These are phyloP conservation scores for Tricholoma terreum DNA, from an alignment of 768 basidiomycete genomes.

Conservation along the genomic window DNA sequence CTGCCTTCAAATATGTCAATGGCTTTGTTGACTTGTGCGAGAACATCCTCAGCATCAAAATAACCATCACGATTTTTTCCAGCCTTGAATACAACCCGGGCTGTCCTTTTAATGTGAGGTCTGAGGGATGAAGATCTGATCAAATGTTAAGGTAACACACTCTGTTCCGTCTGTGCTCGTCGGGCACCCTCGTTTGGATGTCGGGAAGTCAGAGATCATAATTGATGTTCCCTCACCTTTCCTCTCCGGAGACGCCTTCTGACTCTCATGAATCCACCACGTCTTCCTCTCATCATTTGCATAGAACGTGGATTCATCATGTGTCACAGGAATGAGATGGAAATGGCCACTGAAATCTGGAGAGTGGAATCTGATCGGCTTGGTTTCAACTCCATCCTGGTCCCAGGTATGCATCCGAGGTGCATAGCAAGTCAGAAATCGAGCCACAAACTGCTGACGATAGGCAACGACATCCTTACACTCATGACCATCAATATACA, in stretches of 20 bases:
- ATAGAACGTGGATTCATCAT: slow-evolving; percentile 16
- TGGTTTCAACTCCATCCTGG: no score
- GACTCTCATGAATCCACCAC: background rate
- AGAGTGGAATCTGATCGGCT: background rate
- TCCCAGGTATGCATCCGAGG: no score
- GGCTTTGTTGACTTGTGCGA: background rate
- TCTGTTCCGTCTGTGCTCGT: background rate
- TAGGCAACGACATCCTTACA: slow-evolving; percentile 6
- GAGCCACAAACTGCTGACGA: slow-evolving; percentile 4
- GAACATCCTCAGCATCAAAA: background rate
- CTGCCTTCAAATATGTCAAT: background rate
- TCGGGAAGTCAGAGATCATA: background rate
- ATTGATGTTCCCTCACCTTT: background rate
- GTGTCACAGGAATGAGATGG: slow-evolving; percentile 12
- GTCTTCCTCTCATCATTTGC: no score
- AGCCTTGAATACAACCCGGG: background rate
- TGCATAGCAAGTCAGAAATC: no score
- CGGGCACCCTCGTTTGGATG: background rate
- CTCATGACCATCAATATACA: no score
- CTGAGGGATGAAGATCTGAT: no score
- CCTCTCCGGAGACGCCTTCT: background rate
- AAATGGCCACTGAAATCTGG: slow-evolving; percentile 1
- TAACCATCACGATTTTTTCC: background rate
- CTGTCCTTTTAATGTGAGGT: no score
- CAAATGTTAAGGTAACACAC: background rate